Percentiles rank a stretch among this genome's conserved stretches.
These are phyloP conservation scores for Sutorius australiensis DNA, from an alignment of 768 basidiomycete species.

Conservation along the genomic window DNA sequence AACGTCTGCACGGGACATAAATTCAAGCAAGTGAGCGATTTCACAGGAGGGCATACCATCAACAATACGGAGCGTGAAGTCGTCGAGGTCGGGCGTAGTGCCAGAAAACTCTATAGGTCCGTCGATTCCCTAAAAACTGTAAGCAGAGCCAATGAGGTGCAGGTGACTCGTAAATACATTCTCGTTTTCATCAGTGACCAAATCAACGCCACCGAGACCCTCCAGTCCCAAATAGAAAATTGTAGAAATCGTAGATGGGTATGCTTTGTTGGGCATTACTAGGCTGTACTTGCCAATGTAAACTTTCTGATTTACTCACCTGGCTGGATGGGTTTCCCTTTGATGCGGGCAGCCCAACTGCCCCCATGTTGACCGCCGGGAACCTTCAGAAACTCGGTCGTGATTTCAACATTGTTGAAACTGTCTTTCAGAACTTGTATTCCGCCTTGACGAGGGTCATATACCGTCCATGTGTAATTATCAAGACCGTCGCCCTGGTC, in stretches of 20 bases:
- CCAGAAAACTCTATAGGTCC: slow-evolving; percentile 71
- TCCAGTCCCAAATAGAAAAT: slow-evolving; percentile 89
- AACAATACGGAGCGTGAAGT: slow-evolving; percentile 74
- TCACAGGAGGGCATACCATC: slow-evolving; percentile 52
- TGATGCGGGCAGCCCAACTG: slow-evolving; percentile 84
- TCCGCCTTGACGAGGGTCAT: slow-evolving; percentile 82
- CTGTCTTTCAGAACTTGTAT: slow-evolving; percentile 80
- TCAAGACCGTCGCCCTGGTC: slow-evolving; percentile 82
- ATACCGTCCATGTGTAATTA: slow-evolving; percentile 83
- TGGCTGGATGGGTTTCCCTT: slow-evolving; percentile 69
- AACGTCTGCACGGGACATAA: slow-evolving; percentile 43
- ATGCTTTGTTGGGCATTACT: slow-evolving; percentile 24
- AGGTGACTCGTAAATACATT: slow-evolving; percentile 48
- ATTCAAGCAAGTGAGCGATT: not conserved
- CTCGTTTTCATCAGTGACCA: slow-evolving; percentile 74
- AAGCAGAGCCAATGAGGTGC: slow-evolving; percentile 1
- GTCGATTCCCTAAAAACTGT: slow-evolving; percentile 57
- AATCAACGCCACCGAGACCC: slow-evolving; percentile 76
- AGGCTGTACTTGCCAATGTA: slow-evolving; percentile 21
- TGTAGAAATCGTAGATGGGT: slow-evolving; percentile 64
- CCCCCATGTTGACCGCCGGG: slow-evolving; percentile 79
- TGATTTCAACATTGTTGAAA: slow-evolving; percentile 79
- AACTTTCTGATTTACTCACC: slow-evolving; percentile 35
- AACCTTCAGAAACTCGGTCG: slow-evolving; percentile 84
- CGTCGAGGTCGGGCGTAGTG: slow-evolving; percentile 71